Evolutionary conservation across 345 rosid species (phyloP), one percentile per base, ranked within the genome.

Genomic region (Dipteronia dyeriana): DNA sequence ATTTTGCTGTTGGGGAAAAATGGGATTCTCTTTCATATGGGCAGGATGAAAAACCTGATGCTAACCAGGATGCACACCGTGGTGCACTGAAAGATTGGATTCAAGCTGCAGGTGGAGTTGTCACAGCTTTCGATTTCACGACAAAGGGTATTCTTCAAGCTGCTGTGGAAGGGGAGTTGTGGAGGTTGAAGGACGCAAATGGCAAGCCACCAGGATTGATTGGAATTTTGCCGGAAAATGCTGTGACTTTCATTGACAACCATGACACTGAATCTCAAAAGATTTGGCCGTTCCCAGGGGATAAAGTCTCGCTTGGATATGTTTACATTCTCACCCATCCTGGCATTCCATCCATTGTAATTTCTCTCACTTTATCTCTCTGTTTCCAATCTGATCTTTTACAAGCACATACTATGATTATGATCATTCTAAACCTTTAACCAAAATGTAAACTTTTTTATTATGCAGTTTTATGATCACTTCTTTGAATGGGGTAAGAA

Each of bases 241-340:
- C 98, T 0, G 96, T 91, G 26, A 95, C 96, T 71, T 95, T 91
- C 70, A 73, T 95, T 1, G 97, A 95, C 79, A 95, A 93, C 78
- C 98, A 93, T 63, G 94, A 93, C 73, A 92, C 96, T 0, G 94
- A 88, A 3, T 90, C 97, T 39, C 94, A 91, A 31, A 51, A 65
- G 0, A 25, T 78, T 0, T 93, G 95, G 97, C 86, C 89, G 9
- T 92, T 92, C 71, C 97, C 97, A 22, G 83, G 90, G 1, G 98
- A 92, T 26, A 88, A 92, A 87, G 87, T 95, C 81, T 90, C 92
- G 95, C 90, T 85, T 54, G 98, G 98, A 75, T 95, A 93, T 71
- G 91, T 90, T 57, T 95, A 95, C 80, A 93, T 91, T 77, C 97
- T 91, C 74, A 91, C 95, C n/a, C 97, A 91, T 79, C 97, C 95